Base-by-base conservation (phyloP, 176 grass and related monocot species). In the Aegilops sharonensis region DNA sequence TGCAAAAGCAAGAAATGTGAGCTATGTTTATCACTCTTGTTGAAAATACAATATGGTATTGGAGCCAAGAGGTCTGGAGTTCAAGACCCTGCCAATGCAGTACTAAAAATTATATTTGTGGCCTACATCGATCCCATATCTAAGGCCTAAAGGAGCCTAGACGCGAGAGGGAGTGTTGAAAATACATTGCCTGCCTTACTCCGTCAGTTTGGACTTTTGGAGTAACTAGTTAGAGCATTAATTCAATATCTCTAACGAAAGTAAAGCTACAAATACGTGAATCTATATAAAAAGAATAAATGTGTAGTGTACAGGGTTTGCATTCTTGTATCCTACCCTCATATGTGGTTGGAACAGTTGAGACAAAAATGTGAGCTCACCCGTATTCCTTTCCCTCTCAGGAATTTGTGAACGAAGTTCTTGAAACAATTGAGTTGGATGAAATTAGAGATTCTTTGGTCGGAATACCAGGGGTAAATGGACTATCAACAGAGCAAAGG, bases 391-490 rank as follows among this genome's bases (percentile, higher is more conserved):
- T 91, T 11, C 4, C 2, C 1, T 85, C 14, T 39, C n/a, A 95
- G 94, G 78, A 93, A 84, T 96, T 96, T 86, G 85, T 93, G 4
- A 88, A 91, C 81, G 82, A 93, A 85, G 94, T 96, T 42, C 87
- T 96, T 65, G 87, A 96, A 88, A 93, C 87, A 85, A 91, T 93
- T 89, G 94, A 96, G 75, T 81, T 96, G 68, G 91, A 96, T 1
- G 75, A 84, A 63, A 93, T 96, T 78, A 91, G 75, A 68, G 91
- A 93, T 88, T 75, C 84, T 36, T 87, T 96, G 63, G 91, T 95
- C 30, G 94, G 94, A 37, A 67, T 88, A 68, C 91, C 87, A 42
- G 87, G 91, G 23, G 18, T 86, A 32, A 90, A 93, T 36, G 91
- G 94, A 27, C 75, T 96, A 47, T 93, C 94, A 2, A 96, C 84